Evolutionary conservation across 1,284 basidiomycete species (phyloP).

Genomic region (Ceraceosorus bombacis): DNA sequence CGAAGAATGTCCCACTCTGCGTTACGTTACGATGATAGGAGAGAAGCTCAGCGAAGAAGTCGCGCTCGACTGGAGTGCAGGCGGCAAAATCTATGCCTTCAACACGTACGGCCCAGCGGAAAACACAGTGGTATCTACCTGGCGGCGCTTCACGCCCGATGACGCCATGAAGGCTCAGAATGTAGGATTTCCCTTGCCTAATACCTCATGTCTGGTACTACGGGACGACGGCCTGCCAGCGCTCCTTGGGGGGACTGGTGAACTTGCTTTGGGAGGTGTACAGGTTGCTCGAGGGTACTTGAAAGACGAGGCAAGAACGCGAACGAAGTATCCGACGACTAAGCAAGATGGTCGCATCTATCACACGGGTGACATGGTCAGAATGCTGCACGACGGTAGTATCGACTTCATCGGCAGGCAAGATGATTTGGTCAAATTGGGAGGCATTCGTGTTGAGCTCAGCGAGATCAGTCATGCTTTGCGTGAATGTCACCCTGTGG

Average conservation of each 20-base stretch:
- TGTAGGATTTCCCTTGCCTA: constrained; percentile 26
- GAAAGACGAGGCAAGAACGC: constrained; percentile 11
- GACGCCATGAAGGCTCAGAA: constrained; percentile 31
- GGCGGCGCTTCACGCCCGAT: constrained; percentile 9
- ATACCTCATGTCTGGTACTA: constrained; percentile 20
- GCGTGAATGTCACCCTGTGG: no score
- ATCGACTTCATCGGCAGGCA: constrained; percentile 38
- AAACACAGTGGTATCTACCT: constrained; percentile 17
- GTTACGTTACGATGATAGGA: constrained; percentile 32
- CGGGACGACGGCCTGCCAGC: constrained; percentile 19
- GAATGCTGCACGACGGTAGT: constrained; percentile 31
- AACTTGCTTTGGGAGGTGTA: constrained; percentile 22
- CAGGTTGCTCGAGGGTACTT: constrained; percentile 18
- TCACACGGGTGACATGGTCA: constrained; percentile 22
- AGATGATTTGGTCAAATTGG: constrained; percentile 41
- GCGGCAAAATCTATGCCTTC: constrained; percentile 7
- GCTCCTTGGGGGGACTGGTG: constrained; percentile 31
- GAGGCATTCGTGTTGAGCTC: constrained; percentile 39
- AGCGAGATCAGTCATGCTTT: constrained; percentile 22
- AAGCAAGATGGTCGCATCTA: constrained; percentile 13
- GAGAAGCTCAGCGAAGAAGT: constrained; percentile 38
- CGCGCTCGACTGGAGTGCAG: constrained; percentile 28
- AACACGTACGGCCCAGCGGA: constrained; percentile 27
- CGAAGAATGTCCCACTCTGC: constrained; percentile 18
- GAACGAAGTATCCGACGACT: constrained; percentile 5